Conservation (phyloP, 192 early-diverging fungal genomes). For the Linnemannia elongata region DNA sequence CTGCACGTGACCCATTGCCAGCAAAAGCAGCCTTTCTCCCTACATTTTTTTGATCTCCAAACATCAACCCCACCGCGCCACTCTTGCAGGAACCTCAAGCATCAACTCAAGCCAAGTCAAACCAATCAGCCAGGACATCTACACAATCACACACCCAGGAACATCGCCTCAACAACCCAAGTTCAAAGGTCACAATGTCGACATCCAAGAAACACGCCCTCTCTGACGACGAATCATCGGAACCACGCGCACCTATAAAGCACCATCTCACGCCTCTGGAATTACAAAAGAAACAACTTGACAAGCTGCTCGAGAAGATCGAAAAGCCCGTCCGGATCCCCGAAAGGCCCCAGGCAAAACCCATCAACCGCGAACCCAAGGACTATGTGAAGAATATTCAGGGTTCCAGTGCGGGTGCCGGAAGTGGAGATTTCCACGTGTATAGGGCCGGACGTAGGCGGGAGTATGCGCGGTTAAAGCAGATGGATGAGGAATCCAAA, state of each 20-base stretch:
- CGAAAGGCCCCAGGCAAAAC: conserved; percentile 63
- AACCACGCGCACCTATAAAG: conserved; percentile 23
- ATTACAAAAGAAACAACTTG: conserved; percentile 72
- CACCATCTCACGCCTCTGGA: conserved; percentile 65
- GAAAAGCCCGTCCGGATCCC: conserved; percentile 88
- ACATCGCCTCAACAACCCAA: neutral
- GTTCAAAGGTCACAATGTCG: neutral
- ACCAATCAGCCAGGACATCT: neutral
- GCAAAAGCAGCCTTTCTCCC: neutral
- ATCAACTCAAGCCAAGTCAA: neutral
- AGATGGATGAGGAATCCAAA: conserved; percentile 79
- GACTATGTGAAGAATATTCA: conserved; percentile 93
- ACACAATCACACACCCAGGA: neutral
- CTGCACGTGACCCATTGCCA: neutral
- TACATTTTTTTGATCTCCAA: conserved; percentile 1
- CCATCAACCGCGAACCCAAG: conserved; percentile 71
- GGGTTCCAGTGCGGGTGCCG: conserved; percentile 95
- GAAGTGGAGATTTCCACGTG: conserved; percentile 96
- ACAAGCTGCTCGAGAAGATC: conserved; percentile 80
- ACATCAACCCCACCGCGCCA: neutral
- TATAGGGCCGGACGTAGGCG: conserved; percentile 89
- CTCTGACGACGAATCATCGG: conserved; percentile 27
- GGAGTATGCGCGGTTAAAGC: conserved; percentile 85
- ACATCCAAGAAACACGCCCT: conserved; percentile 12
- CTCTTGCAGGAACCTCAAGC: neutral